Evolutionary conservation across 805 yeast genomes (phyloP), one percentile per base, ranked within the genome.

Genomic region (Saccharomyces kudriavzevii): DNA sequence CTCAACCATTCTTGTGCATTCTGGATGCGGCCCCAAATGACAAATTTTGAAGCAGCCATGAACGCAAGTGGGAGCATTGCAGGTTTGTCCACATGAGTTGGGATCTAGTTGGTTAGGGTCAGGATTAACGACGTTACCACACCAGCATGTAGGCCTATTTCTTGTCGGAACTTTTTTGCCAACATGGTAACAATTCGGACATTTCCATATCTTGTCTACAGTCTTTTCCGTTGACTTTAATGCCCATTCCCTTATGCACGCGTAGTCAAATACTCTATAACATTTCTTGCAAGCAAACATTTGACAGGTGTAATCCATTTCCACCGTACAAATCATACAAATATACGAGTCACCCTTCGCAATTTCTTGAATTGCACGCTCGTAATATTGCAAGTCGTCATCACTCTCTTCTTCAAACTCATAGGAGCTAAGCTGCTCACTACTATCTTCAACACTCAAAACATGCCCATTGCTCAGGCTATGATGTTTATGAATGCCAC

Each of bases 241-340:
- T 2, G 96, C 92, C 99, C 99, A 94, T 58, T 85, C 89, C 49
- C 79, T 72, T 47, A 90, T 85, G 72, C 99, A 92, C 13, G 82
- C 83, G 47, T 89, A 74, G 66, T 92, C 97, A 65, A 89, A 92
- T 0, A 87, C 96, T 54, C 97, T 74, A 64, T 72, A 85, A 66
- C 99, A 92, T 27, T 76, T 73, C 6, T 70, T 67, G 67, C 99
- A 92, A 5, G 89, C 78, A 94, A 96, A 94, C 52, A 90, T 75
- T 48, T 76, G 71, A 24, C 90, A 82, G 11, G 74, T 70, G 3
- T 80, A 75, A 50, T 83, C 88, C 55, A 92, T 77, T 58, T 89
- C 92, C 40, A 87, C 84, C 0, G 96, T 87, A 70, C 99, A 92
- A 11, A 92, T 89, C 67, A 92, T 75, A 70, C 99, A 92, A 1